A percentile compares a stretch with the other conserved stretches of the same genome.
Conservation (phyloP, 1,284 basidiomycete species). For the Volvariella volvacea region DNA sequence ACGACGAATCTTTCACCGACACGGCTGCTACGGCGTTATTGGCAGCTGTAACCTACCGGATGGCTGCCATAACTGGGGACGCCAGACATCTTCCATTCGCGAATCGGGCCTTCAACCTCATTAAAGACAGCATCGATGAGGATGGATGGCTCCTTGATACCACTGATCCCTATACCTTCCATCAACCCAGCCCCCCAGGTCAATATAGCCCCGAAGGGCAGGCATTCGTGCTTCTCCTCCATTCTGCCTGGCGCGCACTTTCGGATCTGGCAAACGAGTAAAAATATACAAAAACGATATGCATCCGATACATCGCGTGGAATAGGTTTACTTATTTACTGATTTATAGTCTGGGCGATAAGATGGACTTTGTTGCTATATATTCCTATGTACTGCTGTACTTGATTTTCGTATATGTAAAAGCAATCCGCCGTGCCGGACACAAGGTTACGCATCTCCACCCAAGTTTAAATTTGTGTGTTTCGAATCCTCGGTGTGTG, state of each 20-base stretch:
- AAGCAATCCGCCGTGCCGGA: too few relatives aligned
- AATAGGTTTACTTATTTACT: too few relatives aligned
- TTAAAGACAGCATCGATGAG: slow-evolving; percentile 29
- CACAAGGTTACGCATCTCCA: too few relatives aligned
- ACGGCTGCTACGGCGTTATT: slow-evolving; percentile 47
- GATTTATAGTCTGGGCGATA: too few relatives aligned
- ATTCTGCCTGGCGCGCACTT: slow-evolving; percentile 53
- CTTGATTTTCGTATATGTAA: too few relatives aligned
- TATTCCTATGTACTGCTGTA: too few relatives aligned
- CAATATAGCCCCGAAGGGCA: slow-evolving; percentile 50
- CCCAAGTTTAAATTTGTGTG: too few relatives aligned
- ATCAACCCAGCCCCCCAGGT: slow-evolving; percentile 30
- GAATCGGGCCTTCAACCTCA: slow-evolving; percentile 29
- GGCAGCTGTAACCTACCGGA: slow-evolving; percentile 43
- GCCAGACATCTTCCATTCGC: slow-evolving; percentile 33
- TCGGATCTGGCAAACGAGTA: not conserved
- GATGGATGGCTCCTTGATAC: slow-evolving; percentile 54
- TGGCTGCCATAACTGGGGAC: slow-evolving; percentile 29
- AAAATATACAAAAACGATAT: too few relatives aligned
- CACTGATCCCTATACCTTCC: slow-evolving; percentile 57
- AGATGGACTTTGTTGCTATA: too few relatives aligned
- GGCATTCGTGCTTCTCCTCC: slow-evolving; percentile 60
- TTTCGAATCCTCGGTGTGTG: too few relatives aligned
- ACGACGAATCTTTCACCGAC: slow-evolving; percentile 42
- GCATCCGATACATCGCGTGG: too few relatives aligned